phyloP scores from a whole-genome alignment of 306 rosid species.

The Pachyrhizus erosus region DNA sequence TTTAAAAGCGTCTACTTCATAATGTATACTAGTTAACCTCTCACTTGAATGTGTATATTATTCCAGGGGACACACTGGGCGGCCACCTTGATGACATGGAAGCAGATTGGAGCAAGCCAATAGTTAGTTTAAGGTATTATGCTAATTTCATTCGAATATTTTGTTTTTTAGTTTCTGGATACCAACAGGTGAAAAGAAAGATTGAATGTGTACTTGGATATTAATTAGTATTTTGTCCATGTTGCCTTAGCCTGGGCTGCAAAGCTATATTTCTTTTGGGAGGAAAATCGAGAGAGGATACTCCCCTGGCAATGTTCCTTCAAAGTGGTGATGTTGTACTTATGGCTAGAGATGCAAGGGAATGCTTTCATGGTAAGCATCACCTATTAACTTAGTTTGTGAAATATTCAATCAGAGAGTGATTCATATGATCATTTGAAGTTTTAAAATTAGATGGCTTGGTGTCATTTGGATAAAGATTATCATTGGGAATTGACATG shows the following conservation, averaged over 20 bases:
- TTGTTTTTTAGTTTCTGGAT: neutral
- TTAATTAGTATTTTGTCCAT: slow-evolving; percentile 30
- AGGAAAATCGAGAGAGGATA: slow-evolving; percentile 84
- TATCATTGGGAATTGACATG: slow-evolving; percentile 16
- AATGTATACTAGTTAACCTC: neutral
- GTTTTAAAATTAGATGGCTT: neutral
- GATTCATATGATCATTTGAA: slow-evolving; percentile 5
- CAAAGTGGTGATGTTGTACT: slow-evolving; percentile 95
- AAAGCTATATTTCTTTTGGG: slow-evolving; percentile 94
- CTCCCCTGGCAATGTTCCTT: slow-evolving; percentile 89
- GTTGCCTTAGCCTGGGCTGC: slow-evolving; percentile 81
- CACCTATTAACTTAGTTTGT: slow-evolving; percentile 6
- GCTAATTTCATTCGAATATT: neutral
- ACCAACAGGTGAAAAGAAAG: neutral
- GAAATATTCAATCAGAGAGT: neutral
- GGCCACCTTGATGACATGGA: slow-evolving; percentile 99
- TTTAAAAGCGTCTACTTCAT: neutral
- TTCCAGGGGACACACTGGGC: slow-evolving; percentile 81
- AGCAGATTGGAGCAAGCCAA: slow-evolving; percentile 91
- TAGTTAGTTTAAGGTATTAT: slow-evolving; percentile 84
- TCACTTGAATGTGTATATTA: slow-evolving; percentile 4
- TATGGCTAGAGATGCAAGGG: slow-evolving; percentile 95
- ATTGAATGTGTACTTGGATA: slow-evolving; percentile 24
- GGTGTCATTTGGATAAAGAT: slow-evolving; percentile 9
- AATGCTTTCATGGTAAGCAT: slow-evolving; percentile 86